These are phyloP conservation scores for Anaeromyces robustus DNA, from an alignment of 192 early-diverging fungal genomes.

Conservation along the genomic window DNA sequence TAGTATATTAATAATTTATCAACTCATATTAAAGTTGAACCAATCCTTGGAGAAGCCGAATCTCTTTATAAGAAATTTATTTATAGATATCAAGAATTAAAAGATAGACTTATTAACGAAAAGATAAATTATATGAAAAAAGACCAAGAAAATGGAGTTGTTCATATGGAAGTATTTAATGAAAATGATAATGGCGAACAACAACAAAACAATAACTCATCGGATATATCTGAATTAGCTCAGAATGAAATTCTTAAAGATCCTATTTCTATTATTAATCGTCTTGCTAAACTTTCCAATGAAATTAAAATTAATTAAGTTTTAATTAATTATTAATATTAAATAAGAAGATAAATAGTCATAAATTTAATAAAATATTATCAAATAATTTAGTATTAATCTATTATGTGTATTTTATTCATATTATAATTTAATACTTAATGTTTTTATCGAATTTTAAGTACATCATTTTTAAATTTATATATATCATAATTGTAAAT, in stretches of 20 bases:
- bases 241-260: neutral
- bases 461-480: too few species aligned
- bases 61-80: neutral
- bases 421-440: too few species aligned
- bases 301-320: too few species aligned
- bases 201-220: neutral
- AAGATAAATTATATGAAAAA: neutral
- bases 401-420: too few species aligned
- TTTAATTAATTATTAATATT: too few species aligned
- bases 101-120: neutral
- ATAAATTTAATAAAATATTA: too few species aligned
- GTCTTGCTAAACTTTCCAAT: neutral
- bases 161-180: neutral
- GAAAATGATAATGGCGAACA: neutral
- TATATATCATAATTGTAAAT: too few species aligned
- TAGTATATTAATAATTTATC: neutral
- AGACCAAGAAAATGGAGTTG: neutral
- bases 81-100: neutral
- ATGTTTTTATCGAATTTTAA: too few species aligned
- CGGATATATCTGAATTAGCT: neutral
- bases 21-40: neutral
- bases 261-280: neutral
- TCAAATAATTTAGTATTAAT: too few species aligned
- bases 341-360: too few species aligned
- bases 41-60: neutral